These are phyloP conservation scores for Chlorella sp. DNA, from an alignment of 139 green algal genomes.

Conservation along the genomic window DNA sequence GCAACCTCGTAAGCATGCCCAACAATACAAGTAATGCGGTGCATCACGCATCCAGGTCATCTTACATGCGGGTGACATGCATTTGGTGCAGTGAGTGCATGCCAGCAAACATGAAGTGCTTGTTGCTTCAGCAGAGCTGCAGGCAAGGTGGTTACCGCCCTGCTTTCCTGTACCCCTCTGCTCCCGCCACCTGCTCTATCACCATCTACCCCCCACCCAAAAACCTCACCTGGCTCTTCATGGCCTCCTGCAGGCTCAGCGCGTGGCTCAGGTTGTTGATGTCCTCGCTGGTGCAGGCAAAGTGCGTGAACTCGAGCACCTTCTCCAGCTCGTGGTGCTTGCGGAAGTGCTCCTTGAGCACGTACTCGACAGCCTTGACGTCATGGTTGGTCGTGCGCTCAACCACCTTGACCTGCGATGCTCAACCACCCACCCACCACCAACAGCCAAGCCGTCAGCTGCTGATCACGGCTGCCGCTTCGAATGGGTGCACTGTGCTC, in stretches of 20 bases:
- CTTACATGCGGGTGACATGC: too few relatives aligned
- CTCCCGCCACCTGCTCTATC: too few relatives aligned
- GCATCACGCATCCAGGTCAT: too few relatives aligned
- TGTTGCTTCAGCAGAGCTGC: too few relatives aligned
- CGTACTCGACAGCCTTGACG: constrained; percentile 99
- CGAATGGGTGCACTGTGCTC: too few relatives aligned
- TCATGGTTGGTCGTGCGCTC: constrained; percentile 98
- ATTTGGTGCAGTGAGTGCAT: not conserved
- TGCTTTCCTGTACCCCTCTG: too few relatives aligned
- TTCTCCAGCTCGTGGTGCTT: constrained; percentile 17
- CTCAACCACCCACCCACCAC: not conserved
- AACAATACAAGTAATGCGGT: too few relatives aligned
- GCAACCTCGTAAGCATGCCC: too few relatives aligned
- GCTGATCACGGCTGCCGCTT: too few relatives aligned
- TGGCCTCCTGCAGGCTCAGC: constrained; percentile 89
- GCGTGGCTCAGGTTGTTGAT: constrained; percentile 99
- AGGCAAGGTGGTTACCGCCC: too few relatives aligned
- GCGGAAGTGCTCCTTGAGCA: constrained; percentile 71
- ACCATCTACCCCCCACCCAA: not conserved
- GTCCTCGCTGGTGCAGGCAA: constrained; percentile 95
- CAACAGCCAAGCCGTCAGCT: not conserved
- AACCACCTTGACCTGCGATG: constrained; percentile 26
- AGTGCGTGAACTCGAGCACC: constrained; percentile 96
- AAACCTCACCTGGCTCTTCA: constrained; percentile 44
- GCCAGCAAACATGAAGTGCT: too few relatives aligned